Base-by-base conservation (phyloP, 1,139 yeast genomes). In the Taiozyma sp. region DNA sequence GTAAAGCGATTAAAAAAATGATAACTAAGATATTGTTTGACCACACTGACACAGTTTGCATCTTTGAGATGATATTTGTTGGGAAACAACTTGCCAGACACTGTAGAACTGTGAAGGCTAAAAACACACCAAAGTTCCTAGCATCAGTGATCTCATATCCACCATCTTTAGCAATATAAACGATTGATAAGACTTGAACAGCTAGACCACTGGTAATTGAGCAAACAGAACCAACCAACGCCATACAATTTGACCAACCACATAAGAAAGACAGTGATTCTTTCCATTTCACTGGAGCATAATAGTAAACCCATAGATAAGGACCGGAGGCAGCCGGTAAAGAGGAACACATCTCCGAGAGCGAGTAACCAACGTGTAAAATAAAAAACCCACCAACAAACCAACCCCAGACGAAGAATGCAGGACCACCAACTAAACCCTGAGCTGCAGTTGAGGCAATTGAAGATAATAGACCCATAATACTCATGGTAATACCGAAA, bases 261-360 rank as follows among this genome's bases (percentile, higher is more conserved):
- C 83, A 79, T 44, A 83, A 60, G 57, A 72, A 80, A 39, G 79
- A 73, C 19, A 77, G 60, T 16, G 75, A 71, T 30, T 69, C 66
- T 60, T 71, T 62, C 50, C 67, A 52, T 24, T 56, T 58, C 44
- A 67, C 69, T 4, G 81, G 83, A 7, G 83, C 74, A 55, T 75
- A 77, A 60, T 73, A 70, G 56, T 67, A 74, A 10, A 81, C 76
- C 81, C 78, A 76, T 10, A 37, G 41, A 10, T 37, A 37, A 19
- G 41, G 41, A 37, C 41, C 41, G 4, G 41, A 37, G 28, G 83
- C 74, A 7, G 88, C 82, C 45, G 88, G 88, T 64, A 81, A 79
- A 26, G 86, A 76, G 30, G 83, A 77, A 1, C 84, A 84, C 51
- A 81, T 68, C 55, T 81, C 81, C 11, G 87, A 78, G 71, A 83